Evolutionary conservation across 2,329 filamentous ascomycete genomes (phyloP).

Genomic region (Arthroderma sp.): DNA sequence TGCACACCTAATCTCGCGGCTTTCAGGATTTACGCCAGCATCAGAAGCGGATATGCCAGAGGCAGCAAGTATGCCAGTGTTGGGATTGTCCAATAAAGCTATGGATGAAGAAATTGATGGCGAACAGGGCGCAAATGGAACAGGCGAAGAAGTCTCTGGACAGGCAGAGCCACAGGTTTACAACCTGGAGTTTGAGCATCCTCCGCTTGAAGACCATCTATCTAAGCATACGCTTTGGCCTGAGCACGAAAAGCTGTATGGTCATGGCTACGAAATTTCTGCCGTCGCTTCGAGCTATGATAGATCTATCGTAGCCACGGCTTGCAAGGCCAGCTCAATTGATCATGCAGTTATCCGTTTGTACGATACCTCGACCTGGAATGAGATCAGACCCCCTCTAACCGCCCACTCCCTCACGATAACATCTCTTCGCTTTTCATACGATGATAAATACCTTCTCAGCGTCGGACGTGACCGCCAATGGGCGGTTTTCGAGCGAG

Average conservation of each 20-base stretch:
- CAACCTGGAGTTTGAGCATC: constrained; percentile 53
- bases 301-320: constrained; percentile 67
- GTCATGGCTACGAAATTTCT: constrained; percentile 93
- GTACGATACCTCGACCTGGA: constrained; percentile 78
- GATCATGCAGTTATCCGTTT: constrained; percentile 91
- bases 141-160: constrained; percentile 10
- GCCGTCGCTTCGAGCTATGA: constrained; percentile 67
- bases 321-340: constrained; percentile 80
- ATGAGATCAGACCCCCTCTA: constrained; percentile 70
- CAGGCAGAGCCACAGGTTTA: constrained; percentile 30
- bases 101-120: constrained; percentile 47
- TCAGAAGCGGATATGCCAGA: constrained; percentile 50
- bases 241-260: constrained; percentile 91
- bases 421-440: constrained; percentile 67
- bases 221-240: constrained; percentile 89
- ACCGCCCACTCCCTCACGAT: constrained; percentile 78
- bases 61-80: constrained; percentile 84
- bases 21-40: constrained; percentile 47
- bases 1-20: constrained; percentile 54
- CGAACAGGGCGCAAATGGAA: constrained; percentile 35
- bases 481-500: constrained; percentile 67
- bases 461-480: constrained; percentile 86
- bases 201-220: constrained; percentile 80
- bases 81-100: constrained; percentile 93
- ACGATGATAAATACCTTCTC: constrained; percentile 59